Base-by-base conservation (phyloP, 2,329 filamentous ascomycete species). In the Pseudopithomyces maydicus region DNA sequence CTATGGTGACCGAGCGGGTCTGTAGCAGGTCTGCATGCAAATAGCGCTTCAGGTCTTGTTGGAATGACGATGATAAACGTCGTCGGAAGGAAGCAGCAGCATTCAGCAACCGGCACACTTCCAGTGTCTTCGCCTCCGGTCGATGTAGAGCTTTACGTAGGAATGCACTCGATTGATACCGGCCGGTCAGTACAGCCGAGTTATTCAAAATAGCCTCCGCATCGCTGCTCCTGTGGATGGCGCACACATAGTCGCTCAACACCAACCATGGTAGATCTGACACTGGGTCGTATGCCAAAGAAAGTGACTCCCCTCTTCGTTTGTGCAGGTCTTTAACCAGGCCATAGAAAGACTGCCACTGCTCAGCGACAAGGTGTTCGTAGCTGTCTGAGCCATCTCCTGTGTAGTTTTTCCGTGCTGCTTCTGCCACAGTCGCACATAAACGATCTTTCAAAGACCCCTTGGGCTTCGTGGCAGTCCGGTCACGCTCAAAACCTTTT, bases 291-390 rank as follows among this genome's bases (percentile, higher is more conserved):
- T 91, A 87, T 0, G 88, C 85, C 43, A 98, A 80, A 1, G 90
- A 88, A 43, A 98, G 78, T 0, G 91, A 89, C 69, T 97, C 93
- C 17, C 90, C 89, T 68, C 93, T 85, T 68, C 91, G 89, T 68
- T 90, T 92, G 72, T 98, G 92, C 39, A 99, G 80, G 72, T 97
- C 93, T 12, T 90, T 83, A 17, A 96, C 83, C 17, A 98, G 83
- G 32, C 92, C 88, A 79, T 92, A 97, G 75, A 96, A 96, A 49
- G 90, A 86, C 61, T 90, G 87, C 95, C 95, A 99, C 73, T 97
- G 92, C 11, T 85, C 83, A 70, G 95, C 90, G 52, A 89, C 88
- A 32, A 91, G 88, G 33, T 82, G 80, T 55, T 90, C 85, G 72
- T 93, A 95, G 55, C 88, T 84, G 22, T 90, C 86, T 65, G 91